Conservation (phyloP, 2,329 filamentous ascomycete species). For the Xylaria arbuscula region DNA sequence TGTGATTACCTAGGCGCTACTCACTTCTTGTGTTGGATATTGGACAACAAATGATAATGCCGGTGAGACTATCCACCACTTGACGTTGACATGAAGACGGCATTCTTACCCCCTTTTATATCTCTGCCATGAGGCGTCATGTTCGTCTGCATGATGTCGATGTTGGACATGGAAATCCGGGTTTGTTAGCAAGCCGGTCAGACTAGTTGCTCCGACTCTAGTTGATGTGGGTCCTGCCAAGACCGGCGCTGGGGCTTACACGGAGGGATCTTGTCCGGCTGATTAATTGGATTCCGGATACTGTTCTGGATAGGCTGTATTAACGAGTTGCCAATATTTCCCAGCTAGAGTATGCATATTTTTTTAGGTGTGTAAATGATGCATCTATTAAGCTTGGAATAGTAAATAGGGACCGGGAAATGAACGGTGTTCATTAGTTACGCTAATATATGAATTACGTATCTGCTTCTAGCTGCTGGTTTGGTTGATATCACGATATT, state of each 20-base stretch:
- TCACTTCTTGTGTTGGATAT: neutral
- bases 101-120: constrained; percentile 12
- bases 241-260: neutral
- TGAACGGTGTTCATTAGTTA: no score
- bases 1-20: neutral
- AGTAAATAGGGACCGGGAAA: no score
- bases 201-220: constrained; percentile 21
- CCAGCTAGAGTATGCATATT: no score
- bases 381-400: no score
- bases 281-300: neutral
- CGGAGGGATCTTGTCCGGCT: constrained; percentile 23
- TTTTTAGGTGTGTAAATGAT: no score
- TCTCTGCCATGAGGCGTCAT: neutral
- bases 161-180: neutral
- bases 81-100: neutral
- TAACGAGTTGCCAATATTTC: neutral
- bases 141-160: neutral
- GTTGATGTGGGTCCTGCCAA: neutral
- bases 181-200: constrained; percentile 3
- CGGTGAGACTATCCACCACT: neutral
- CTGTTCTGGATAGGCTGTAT: neutral
- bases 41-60: neutral
- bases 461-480: no score
- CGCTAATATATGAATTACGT: no score
- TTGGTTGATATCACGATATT: no score